Evolutionary conservation across 1,284 basidiomycete species (phyloP).

Genomic region (Ustilago crameri): DNA sequence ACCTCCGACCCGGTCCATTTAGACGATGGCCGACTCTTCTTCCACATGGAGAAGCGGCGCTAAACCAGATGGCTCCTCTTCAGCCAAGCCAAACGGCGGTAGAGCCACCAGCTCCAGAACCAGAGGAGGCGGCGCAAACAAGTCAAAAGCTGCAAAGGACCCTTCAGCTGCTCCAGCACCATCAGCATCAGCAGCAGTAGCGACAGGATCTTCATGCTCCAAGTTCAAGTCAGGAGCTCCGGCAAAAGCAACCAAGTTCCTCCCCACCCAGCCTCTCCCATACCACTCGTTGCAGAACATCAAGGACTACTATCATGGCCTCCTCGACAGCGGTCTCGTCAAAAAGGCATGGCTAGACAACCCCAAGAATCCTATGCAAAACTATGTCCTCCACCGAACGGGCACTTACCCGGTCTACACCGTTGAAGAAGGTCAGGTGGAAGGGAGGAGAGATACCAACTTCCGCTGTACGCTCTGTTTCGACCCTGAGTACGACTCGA

Average conservation of each 20-base stretch:
- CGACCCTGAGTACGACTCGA: slow-evolving; percentile 57
- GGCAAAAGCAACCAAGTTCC: slow-evolving; percentile 39
- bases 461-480: slow-evolving; percentile 49
- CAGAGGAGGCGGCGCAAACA: background rate
- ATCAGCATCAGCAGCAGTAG: slow-evolving; percentile 1
- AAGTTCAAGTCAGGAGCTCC: slow-evolving; percentile 35
- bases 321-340: slow-evolving; percentile 46
- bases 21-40: slow-evolving; percentile 35
- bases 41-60: slow-evolving; percentile 38
- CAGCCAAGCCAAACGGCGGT: slow-evolving; percentile 18
- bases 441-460: slow-evolving; percentile 48
- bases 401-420: slow-evolving; percentile 45
- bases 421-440: slow-evolving; percentile 50
- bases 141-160: too few species aligned
- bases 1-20: background rate
- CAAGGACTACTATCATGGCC: slow-evolving; percentile 48
- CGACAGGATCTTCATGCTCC: slow-evolving; percentile 8
- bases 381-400: slow-evolving; percentile 51
- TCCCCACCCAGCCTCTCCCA: slow-evolving; percentile 40
- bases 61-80: slow-evolving; percentile 3
- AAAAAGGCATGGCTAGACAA: slow-evolving; percentile 58
- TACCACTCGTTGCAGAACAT: slow-evolving; percentile 42
- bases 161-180: background rate
- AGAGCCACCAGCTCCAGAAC: slow-evolving; percentile 12
- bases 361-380: slow-evolving; percentile 57